A percentile compares a stretch with the other conserved stretches of the same genome.
Evolutionary conservation across 352 stramenopile genomes (phyloP).

Genomic region (Sclerospora graminicola): DNA sequence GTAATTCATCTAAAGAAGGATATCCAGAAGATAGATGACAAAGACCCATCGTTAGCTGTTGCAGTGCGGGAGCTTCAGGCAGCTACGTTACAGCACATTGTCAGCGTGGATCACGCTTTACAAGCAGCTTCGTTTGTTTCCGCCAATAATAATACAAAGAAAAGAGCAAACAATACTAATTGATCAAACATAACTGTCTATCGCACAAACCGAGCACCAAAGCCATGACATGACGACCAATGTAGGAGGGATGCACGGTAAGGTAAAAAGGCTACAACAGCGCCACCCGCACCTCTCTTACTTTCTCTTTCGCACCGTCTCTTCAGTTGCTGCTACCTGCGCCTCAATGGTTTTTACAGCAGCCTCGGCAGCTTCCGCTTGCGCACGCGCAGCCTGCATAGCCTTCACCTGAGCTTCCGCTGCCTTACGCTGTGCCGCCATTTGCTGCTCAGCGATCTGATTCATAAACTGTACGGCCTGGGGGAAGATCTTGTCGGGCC

Average conservation of each 20-base stretch:
- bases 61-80: constrained; percentile 33
- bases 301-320: constrained; percentile 59
- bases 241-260: constrained; percentile 9
- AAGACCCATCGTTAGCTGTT: constrained; percentile 4
- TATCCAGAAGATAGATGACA: not conserved
- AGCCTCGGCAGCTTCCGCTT: constrained; percentile 26
- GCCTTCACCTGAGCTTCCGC: constrained; percentile 61
- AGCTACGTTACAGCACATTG: constrained; percentile 44
- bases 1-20: constrained; percentile 1
- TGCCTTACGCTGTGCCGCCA: constrained; percentile 64
- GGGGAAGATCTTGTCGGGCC: constrained; percentile 82
- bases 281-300: constrained; percentile 11
- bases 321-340: constrained; percentile 24
- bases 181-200: constrained; percentile 31
- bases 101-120: constrained; percentile 27
- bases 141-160: constrained; percentile 7
- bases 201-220: constrained; percentile 22
- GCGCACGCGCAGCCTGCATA: constrained; percentile 37
- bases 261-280: constrained; percentile 7
- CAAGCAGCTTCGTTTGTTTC: constrained; percentile 10
- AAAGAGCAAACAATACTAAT: constrained; percentile 10
- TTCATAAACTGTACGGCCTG: constrained; percentile 86
- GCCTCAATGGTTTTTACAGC: constrained; percentile 32
- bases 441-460: constrained; percentile 80
- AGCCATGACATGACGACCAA: constrained; percentile 9